phyloP scores from a whole-genome alignment of 257 asterid species.

The Anisodus acutangulus region DNA sequence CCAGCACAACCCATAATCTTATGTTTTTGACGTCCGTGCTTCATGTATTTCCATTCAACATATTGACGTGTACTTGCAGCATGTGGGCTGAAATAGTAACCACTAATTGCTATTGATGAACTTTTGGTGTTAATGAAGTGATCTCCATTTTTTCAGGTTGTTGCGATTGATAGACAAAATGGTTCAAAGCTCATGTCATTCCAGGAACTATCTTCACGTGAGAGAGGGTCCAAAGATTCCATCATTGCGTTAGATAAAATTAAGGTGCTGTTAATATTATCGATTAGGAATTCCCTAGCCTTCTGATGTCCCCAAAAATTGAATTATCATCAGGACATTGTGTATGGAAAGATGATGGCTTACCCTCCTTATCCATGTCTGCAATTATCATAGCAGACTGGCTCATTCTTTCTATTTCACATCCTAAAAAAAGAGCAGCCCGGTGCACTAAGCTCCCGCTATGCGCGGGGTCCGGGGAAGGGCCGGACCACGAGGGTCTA shows the following conservation, averaged over 20 bases:
- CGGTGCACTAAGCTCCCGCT: too few species aligned
- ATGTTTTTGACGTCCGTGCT: too few species aligned
- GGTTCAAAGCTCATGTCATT: slow-evolving; percentile 80
- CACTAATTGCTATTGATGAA: not conserved
- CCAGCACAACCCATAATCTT: too few species aligned
- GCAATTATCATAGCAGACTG: slow-evolving; percentile 20
- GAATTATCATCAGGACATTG: slow-evolving; percentile 11
- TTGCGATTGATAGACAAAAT: slow-evolving; percentile 78
- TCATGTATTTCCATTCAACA: too few species aligned
- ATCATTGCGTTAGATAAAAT: slow-evolving; percentile 65
- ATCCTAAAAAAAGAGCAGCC: not conserved
- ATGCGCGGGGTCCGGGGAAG: too few species aligned
- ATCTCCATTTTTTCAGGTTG: slow-evolving; percentile 58
- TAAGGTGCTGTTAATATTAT: slow-evolving; percentile 54
- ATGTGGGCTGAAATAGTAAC: too few species aligned
- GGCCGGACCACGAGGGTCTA: too few species aligned
- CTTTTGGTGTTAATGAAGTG: slow-evolving; percentile 2
- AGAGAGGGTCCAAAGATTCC: slow-evolving; percentile 89
- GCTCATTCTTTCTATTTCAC: not conserved
- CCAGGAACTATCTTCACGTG: slow-evolving; percentile 92
- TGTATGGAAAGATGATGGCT: not conserved
- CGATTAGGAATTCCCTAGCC: slow-evolving; percentile 1
- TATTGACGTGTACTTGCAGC: too few species aligned
- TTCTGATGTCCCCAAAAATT: not conserved
- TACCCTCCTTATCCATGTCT: not conserved